Evolutionary conservation across 176 grass and related monocot species (phyloP).

Genomic region (Puccinellia tenuiflora): DNA sequence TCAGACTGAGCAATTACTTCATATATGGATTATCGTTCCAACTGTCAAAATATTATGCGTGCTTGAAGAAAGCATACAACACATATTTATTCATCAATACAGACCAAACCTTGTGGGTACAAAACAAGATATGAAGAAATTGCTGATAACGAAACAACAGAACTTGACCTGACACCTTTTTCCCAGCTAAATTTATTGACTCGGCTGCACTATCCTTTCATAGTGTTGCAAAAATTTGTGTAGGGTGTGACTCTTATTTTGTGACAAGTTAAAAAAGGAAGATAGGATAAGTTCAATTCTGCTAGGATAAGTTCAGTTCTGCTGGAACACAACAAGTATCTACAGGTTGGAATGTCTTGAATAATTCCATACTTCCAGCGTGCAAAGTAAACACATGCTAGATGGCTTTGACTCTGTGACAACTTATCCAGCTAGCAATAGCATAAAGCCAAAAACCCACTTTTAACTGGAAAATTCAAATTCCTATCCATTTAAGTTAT

Average conservation of each 20-base stretch:
- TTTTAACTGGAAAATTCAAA: not conserved
- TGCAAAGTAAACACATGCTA: not conserved
- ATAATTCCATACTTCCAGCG: not conserved
- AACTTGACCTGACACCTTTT: not conserved
- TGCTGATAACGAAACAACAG: not conserved
- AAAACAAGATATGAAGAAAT: not conserved
- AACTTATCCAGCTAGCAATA: not conserved
- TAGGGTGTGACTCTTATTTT: conserved; percentile 4
- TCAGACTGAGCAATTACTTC: not conserved
- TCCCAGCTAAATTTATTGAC: not conserved
- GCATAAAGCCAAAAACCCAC: not conserved
- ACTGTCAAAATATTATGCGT: not conserved
- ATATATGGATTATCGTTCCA: not conserved
- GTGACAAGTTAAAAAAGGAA: not conserved
- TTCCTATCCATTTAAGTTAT: not conserved
- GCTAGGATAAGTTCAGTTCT: not conserved
- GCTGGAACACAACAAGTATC: not conserved
- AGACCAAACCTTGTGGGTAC: not conserved
- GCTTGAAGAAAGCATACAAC: not conserved
- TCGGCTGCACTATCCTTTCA: not conserved
- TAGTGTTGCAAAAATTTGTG: not conserved
- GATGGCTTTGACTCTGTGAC: not conserved
- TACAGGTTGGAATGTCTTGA: not conserved
- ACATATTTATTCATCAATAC: not conserved
- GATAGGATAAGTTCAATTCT: too few relatives aligned